These are phyloP conservation scores for Fusarium camptoceras DNA, from an alignment of 2,329 filamentous ascomycete genomes.

Conservation along the genomic window DNA sequence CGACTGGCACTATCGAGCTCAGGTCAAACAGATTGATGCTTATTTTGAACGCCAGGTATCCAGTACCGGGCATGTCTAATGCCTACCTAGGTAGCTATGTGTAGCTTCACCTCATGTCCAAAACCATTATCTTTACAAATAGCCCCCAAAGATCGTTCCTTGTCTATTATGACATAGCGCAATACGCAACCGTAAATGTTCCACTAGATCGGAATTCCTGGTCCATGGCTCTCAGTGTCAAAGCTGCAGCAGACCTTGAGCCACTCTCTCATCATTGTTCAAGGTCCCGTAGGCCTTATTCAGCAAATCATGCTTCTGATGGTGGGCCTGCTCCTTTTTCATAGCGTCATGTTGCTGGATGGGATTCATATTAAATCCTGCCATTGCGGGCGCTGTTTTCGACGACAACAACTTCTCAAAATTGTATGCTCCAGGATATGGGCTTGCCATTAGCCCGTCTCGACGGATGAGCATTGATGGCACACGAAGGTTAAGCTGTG, in stretches of 20 bases:
- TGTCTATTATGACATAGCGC: background rate
- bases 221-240: background rate
- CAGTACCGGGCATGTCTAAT: slow-evolving; percentile 8
- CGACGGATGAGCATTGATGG: slow-evolving; percentile 72
- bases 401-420: slow-evolving; percentile 61
- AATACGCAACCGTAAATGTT: background rate
- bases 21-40: slow-evolving; percentile 5
- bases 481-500: slow-evolving; percentile 67
- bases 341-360: slow-evolving; percentile 61
- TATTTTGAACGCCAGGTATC: slow-evolving; percentile 23
- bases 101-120: background rate
- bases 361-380: slow-evolving; percentile 56
- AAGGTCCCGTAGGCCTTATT: slow-evolving; percentile 54
- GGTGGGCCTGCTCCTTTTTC: slow-evolving; percentile 59
- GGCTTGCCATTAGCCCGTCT: slow-evolving; percentile 62
- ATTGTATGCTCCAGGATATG: slow-evolving; percentile 57
- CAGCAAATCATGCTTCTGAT: slow-evolving; percentile 57
- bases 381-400: slow-evolving; percentile 50
- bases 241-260: slow-evolving; percentile 53
- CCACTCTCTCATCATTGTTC: slow-evolving; percentile 54
- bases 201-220: background rate
- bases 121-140: background rate
- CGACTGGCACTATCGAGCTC: background rate
- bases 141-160: background rate
- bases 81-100: background rate